Percentiles rank a stretch among this genome's conserved stretches.
Evolutionary conservation across 768 basidiomycete species (phyloP).

Genomic region (Rhodotorula babjevae): DNA sequence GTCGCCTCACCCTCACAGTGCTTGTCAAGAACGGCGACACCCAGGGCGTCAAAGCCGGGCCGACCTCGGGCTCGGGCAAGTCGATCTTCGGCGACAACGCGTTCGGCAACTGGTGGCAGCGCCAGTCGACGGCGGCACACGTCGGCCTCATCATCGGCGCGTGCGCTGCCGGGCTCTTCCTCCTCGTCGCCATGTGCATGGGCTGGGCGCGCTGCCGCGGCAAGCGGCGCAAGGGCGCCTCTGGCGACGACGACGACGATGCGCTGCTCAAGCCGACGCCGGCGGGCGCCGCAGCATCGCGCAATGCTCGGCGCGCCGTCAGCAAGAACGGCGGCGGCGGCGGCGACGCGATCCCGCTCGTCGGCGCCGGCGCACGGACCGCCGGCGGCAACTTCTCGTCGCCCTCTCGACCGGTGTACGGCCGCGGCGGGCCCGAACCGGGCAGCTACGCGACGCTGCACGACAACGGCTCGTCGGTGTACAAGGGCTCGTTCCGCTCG

Average conservation of each 20-base stretch:
- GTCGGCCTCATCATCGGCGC: constrained; percentile 31
- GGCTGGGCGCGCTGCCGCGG: constrained; percentile 16
- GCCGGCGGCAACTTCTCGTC: background rate
- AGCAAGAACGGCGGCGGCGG: background rate
- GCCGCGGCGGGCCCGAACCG: background rate
- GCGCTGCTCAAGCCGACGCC: no score
- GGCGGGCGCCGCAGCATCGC: no score
- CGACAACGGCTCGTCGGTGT: background rate
- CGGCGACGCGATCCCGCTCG: constrained; percentile 27
- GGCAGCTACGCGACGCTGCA: background rate
- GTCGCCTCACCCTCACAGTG: background rate
- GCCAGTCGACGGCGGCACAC: constrained; percentile 11
- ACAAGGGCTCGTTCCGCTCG: background rate
- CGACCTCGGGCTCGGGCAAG: background rate
- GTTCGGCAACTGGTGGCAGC: constrained; percentile 35
- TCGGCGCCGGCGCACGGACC: background rate
- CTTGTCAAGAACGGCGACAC: constrained; percentile 35
- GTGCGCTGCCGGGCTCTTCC: constrained; percentile 28
- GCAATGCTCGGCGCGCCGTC: background rate
- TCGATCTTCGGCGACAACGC: constrained; percentile 16
- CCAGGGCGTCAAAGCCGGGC: constrained; percentile 13
- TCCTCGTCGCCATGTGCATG: constrained; percentile 30
- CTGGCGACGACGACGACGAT: no score
- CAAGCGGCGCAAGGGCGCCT: background rate
- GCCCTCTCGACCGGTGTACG: background rate